Percentiles rank a stretch among this genome's conserved stretches.
These are phyloP conservation scores for Umbelopsis isabellina DNA, from an alignment of 192 early-diverging fungal genomes.

Conservation along the genomic window DNA sequence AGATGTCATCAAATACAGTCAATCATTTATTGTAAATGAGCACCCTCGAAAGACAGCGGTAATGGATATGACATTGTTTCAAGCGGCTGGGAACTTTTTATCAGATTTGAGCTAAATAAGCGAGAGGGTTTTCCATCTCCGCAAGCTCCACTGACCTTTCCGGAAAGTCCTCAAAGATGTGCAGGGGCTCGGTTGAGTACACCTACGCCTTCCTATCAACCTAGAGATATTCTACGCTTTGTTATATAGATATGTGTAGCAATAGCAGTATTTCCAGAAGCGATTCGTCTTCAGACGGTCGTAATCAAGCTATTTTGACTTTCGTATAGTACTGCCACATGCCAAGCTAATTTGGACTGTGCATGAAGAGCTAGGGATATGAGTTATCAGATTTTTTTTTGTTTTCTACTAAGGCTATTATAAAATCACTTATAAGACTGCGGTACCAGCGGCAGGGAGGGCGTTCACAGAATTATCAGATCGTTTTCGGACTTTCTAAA, in stretches of 20 bases:
- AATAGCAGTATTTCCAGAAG: no score
- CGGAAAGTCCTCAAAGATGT: not conserved
- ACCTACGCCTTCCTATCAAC: not conserved
- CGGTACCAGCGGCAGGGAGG: not conserved
- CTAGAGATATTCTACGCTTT: not conserved
- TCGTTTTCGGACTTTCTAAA: slow-evolving; percentile 14
- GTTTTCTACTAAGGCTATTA: not conserved
- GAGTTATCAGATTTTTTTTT: slow-evolving; percentile 20
- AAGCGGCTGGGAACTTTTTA: slow-evolving; percentile 12
- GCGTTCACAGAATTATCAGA: slow-evolving; percentile 16
- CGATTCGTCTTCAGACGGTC: no score
- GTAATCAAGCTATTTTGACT: no score
- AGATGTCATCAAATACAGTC: no score
- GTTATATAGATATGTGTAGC: not conserved
- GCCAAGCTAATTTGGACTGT: not conserved
- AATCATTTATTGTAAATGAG: no score
- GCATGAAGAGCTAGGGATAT: not conserved
- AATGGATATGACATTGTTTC: no score
- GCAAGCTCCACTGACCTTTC: slow-evolving; percentile 1
- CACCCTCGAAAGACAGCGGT: no score
- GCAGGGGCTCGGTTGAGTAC: not conserved
- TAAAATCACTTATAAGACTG: not conserved
- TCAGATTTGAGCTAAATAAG: slow-evolving; percentile 9
- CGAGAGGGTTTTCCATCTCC: not conserved
- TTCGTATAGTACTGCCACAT: not conserved